Evolutionary conservation across 768 basidiomycete genomes (phyloP), one percentile per base, ranked within the genome.

Genomic region (Leccinum disarticulatum): DNA sequence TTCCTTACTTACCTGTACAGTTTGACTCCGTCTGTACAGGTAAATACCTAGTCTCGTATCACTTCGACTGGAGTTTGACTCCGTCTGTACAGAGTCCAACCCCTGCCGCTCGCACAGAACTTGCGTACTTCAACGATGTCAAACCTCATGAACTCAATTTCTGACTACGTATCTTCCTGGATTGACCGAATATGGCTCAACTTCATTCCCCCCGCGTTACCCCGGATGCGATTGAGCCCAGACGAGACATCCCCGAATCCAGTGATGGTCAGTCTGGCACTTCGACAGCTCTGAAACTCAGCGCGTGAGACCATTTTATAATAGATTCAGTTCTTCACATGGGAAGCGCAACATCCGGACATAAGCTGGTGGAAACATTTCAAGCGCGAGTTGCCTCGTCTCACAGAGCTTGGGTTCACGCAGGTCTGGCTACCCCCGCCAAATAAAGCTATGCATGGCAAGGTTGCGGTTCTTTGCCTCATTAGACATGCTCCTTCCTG

Each of bases 371-470:
- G 92, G 91, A 79, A 80, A 66, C 84, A 90, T 70, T 79, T 93
- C 36, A 85, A 89, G 69, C 64, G 63, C 10, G 85, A 91, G 67
- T 74, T 88, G 11, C 87, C 90, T 13, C 74, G 67, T 47, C 80
- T 94, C 19, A 81, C 81, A 5, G 77, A 81, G 49, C 76, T 90
- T 61, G 92, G 91, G 14, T 80, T 92, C 65, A 92, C 91, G 0
- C 90, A 91, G 70, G 79, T 86, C 3, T 94, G 91, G 91, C 74
- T 93, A 33, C 91, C 91, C 35, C 92, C 91, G 6, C 87, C 90
- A 17, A 88, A 89, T 70, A 93, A 92, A 71, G 91, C 87, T 15
- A 87, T 84, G 72, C 73, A 31, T 19, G 69, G 77, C 56, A 80
- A 79, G 67, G 90, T 88, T 28, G 4, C 4, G 10, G 17, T 38